phyloP scores from a whole-genome alignment of 371 early-diverging fungal species.

The Encephalitozoon intestinalis region DNA sequence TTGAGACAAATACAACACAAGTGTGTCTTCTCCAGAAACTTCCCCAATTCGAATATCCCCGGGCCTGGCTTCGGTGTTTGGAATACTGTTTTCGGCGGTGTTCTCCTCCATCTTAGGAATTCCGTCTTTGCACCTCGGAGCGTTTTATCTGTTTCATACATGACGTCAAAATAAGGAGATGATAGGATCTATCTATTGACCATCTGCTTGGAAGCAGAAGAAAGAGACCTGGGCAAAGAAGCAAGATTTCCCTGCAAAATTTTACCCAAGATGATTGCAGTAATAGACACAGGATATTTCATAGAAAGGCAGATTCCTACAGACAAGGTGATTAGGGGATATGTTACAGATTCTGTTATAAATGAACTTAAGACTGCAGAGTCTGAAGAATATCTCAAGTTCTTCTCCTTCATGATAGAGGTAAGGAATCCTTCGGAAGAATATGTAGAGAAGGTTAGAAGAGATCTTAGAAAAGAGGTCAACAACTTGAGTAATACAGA shows the following conservation, averaged over 20 bases:
- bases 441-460: slow-evolving; percentile 29
- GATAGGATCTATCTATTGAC: neutral
- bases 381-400: slow-evolving; percentile 23
- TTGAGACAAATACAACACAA: neutral
- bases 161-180: neutral
- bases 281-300: slow-evolving; percentile 54
- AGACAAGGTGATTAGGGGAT: slow-evolving; percentile 33
- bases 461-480: slow-evolving; percentile 9
- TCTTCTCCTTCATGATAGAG: slow-evolving; percentile 49
- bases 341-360: slow-evolving; percentile 39
- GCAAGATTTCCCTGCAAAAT: neutral
- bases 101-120: neutral
- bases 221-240: neutral
- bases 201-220: neutral
- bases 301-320: slow-evolving; percentile 26
- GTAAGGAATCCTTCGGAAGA: slow-evolving; percentile 48
- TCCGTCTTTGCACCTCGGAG: neutral
- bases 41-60: neutral
- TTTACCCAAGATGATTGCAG: slow-evolving; percentile 43
- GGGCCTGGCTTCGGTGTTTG: neutral
- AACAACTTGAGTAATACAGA: slow-evolving; percentile 45
- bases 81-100: neutral
- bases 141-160: neutral
- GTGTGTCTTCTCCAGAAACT: neutral
- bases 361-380: slow-evolving; percentile 49